These are phyloP conservation scores for Fusarium sublunatum DNA, from an alignment of 2,329 filamentous ascomycete species.

Conservation along the genomic window DNA sequence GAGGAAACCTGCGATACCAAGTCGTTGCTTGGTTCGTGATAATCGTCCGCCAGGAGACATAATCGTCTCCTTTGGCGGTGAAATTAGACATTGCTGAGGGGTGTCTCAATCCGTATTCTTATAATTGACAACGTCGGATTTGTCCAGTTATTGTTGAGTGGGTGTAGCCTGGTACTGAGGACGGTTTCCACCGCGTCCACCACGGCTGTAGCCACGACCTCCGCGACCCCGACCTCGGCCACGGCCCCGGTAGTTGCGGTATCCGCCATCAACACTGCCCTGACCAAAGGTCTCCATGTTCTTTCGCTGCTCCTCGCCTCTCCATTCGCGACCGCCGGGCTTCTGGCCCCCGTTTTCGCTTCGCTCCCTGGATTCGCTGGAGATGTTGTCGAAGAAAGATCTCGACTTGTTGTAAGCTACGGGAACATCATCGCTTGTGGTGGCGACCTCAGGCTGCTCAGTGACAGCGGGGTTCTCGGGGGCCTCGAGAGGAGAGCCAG, in stretches of 20 bases:
- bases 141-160: constrained; percentile 44
- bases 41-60: constrained; percentile 6
- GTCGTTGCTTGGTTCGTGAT: constrained; percentile 16
- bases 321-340: constrained; percentile 86
- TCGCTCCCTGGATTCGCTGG: constrained; percentile 90
- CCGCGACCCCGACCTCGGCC: constrained; percentile 76
- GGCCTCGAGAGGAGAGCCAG: constrained; percentile 74
- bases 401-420: constrained; percentile 83
- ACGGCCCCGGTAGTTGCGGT: constrained; percentile 81
- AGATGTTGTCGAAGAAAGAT: constrained; percentile 99
- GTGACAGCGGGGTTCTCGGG: constrained; percentile 52
- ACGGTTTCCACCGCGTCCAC: constrained; percentile 55
- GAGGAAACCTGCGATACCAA: constrained; percentile 27
- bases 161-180: constrained; percentile 48
- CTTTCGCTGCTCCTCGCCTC: constrained; percentile 90
- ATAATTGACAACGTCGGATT: not conserved
- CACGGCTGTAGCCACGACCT: constrained; percentile 54
- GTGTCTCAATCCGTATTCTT: constrained; percentile 12
- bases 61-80: constrained; percentile 8
- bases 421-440: constrained; percentile 57
- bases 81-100: constrained; percentile 10
- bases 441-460: constrained; percentile 53
- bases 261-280: constrained; percentile 87
- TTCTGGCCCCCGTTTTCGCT: constrained; percentile 76
- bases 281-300: constrained; percentile 99